These are phyloP conservation scores for Trichoderma koningii DNA, from an alignment of 2,329 filamentous ascomycete genomes.

Conservation along the genomic window DNA sequence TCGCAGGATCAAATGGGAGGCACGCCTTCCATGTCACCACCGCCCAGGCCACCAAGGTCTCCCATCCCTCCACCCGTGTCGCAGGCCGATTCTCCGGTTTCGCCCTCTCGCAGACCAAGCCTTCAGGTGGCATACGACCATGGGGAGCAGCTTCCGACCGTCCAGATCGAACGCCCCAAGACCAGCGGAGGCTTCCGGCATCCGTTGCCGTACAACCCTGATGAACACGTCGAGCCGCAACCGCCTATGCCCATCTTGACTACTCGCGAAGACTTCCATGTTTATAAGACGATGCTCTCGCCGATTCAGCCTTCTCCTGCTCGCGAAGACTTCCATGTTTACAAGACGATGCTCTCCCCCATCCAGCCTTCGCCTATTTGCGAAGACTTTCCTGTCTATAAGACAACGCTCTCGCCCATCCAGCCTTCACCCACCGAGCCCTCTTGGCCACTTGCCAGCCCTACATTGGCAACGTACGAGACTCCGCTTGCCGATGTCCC, in stretches of 20 bases:
- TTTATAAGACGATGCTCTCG: conserved; percentile 2
- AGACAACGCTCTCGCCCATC: conserved; percentile 5
- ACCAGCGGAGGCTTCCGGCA: conserved; percentile 50
- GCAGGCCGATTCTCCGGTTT: conserved; percentile 45
- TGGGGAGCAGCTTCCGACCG: conserved; percentile 39
- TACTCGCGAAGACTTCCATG: conserved; percentile 19
- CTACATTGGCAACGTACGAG: conserved; percentile 41
- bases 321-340: conserved; percentile 3
- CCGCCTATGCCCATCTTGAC: conserved; percentile 15
- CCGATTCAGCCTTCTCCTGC: conserved; percentile 29
- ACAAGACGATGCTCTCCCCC: conserved; percentile 6
- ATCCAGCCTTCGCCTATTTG: conserved; percentile 30
- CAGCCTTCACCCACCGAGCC: conserved; percentile 39
- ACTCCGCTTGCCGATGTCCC: conserved; percentile 59
- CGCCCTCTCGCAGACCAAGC: conserved; percentile 59
- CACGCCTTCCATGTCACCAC: conserved; percentile 51
- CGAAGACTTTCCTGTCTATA: conserved; percentile 8
- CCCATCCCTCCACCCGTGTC: conserved; percentile 40
- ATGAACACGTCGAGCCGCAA: conserved; percentile 31
- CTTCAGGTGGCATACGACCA: conserved; percentile 52
- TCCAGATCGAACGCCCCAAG: conserved; percentile 46
- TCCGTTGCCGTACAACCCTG: conserved; percentile 46
- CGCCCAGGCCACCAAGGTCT: conserved; percentile 45
- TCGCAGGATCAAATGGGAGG: conserved; percentile 54
- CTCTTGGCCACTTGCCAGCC: conserved; percentile 45